A percentile compares a stretch with the other conserved stretches of the same genome.
These are phyloP conservation scores for Paecilomyces dactylethromorphus DNA, from an alignment of 2,329 filamentous ascomycete genomes.

Conservation along the genomic window DNA sequence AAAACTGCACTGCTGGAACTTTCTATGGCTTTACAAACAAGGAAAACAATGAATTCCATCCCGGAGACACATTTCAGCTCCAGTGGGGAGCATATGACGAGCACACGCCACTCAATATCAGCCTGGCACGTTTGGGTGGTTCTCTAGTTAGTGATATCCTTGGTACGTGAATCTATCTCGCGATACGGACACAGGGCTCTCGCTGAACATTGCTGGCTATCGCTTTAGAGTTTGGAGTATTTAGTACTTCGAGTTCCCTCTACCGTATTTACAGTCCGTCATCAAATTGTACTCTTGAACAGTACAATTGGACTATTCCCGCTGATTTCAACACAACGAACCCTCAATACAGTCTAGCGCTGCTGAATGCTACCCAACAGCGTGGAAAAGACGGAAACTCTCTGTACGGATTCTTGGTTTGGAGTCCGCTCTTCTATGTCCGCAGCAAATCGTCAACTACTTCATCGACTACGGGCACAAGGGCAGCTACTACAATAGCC, in stretches of 20 bases:
- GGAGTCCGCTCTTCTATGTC: neutral
- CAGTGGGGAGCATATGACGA: neutral
- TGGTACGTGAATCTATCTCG: neutral
- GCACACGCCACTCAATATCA: neutral
- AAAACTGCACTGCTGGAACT: neutral
- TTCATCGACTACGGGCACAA: neutral
- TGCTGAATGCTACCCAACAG: neutral
- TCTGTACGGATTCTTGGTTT: neutral
- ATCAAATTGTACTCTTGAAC: neutral
- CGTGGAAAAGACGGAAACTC: neutral
- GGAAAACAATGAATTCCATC: neutral
- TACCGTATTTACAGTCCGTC: neutral
- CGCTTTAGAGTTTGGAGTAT: neutral
- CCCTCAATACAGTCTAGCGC: slow-evolving; percentile 13
- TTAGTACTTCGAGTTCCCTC: neutral
- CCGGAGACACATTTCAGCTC: neutral
- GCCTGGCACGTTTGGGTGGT: neutral
- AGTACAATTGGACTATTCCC: neutral
- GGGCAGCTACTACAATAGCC: neutral
- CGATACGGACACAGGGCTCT: neutral
- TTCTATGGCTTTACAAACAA: neutral
- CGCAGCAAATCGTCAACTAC: neutral
- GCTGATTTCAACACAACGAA: neutral
- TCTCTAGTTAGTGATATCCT: neutral
- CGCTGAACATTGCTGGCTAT: neutral